Base-by-base conservation (phyloP, 352 stramenopile genomes). In the Globisporangium splendens region DNA sequence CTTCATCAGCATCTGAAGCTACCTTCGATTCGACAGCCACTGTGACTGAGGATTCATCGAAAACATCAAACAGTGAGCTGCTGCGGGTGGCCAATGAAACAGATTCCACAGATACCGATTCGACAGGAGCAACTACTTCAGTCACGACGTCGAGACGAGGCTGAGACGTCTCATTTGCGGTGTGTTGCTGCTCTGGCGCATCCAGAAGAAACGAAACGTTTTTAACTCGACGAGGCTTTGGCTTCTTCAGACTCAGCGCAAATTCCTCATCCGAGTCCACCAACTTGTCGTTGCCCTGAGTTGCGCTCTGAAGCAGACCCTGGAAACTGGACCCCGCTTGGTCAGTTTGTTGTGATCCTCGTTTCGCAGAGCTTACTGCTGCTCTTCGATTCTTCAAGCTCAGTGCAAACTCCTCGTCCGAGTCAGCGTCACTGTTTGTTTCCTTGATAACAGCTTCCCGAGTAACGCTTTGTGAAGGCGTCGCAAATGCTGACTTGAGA, bases 211-310 rank as follows among this genome's bases (percentile, higher is more conserved):
- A 54, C 28, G 54, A 47, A 11, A 61, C 54, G 21, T 18, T 48
- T 41, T 61, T 61, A 28, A 15, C 44, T 28, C 33, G 46, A 35
- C n/a, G 46, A 39, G 0, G 52, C 21, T 12, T 43, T 46, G 7
- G 41, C 35, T 24, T 53, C 24, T 44, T 33, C 7, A 58, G 41
- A 31, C 43, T 51, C 15, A 14, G 20, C 8, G 42, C 57, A 39
- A 54, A 58, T 22, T 57, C 57, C 41, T 63, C 50, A 24, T 62
- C 56, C 6, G 49, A 62, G 20, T 53, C 41, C 13, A 56, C 22
- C 11, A 21, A 38, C 14, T 28, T 47, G 35, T 17, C 33, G 20
- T 38, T 7, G 12, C 10, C 13, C 31, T 44, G 50, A 15, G 28
- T 35, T 35, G 28, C 10, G 28, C 3, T 35, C 7, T 35, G 28